Evolutionary conservation across 2,329 filamentous ascomycete genomes (phyloP).

Genomic region (Ceratocystis variospora): DNA sequence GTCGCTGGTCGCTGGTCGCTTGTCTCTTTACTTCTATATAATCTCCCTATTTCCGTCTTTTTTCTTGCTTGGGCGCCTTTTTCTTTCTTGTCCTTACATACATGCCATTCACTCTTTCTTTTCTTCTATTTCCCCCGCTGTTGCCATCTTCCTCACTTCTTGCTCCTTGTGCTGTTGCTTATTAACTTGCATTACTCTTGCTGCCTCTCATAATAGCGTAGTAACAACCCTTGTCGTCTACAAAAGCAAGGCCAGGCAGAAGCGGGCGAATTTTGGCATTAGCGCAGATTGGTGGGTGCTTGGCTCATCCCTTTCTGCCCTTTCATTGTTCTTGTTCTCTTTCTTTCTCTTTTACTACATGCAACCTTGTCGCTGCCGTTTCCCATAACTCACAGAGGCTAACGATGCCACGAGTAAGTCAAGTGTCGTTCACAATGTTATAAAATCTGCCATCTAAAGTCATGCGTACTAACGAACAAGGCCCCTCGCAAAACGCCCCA

Average conservation of each 20-base stretch:
- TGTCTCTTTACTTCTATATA: not conserved
- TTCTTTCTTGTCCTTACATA: not conserved
- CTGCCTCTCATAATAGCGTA: too few species aligned
- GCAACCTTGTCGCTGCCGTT: not conserved
- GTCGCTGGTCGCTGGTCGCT: not conserved
- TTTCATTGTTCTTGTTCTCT: not conserved
- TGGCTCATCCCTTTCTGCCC: not conserved
- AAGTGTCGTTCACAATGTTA: not conserved
- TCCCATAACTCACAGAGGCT: not conserved
- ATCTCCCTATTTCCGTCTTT: not conserved
- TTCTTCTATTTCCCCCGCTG: not conserved
- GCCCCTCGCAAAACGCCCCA: not conserved
- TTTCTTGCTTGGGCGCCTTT: not conserved
- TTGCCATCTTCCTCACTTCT: not conserved
- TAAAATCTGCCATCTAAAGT: not conserved
- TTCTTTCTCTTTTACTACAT: not conserved
- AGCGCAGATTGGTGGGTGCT: too few species aligned
- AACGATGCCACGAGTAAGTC: not conserved
- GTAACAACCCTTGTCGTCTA: too few species aligned
- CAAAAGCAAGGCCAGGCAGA: too few species aligned
- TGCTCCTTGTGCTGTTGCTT: not conserved
- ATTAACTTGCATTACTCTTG: too few species aligned
- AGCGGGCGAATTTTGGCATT: too few species aligned
- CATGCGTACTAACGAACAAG: not conserved
- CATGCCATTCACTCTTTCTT: not conserved